Evolutionary conservation across 176 grass and related monocot genomes (phyloP).

Genomic region (sorghum (Sorghum bicolor)): DNA sequence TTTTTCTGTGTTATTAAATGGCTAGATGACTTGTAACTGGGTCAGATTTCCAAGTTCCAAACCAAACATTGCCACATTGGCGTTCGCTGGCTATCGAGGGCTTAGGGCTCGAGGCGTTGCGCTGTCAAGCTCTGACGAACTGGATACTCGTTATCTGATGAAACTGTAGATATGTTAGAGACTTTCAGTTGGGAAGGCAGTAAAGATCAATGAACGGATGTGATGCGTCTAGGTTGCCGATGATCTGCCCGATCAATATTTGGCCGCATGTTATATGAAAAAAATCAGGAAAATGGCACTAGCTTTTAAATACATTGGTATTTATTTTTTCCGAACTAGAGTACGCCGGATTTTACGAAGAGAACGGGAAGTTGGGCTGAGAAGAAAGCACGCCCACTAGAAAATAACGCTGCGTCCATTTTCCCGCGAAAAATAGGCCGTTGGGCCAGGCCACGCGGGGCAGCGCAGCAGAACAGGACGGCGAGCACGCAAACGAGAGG

Average conservation of each 20-base stretch:
- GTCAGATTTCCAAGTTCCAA: neutral
- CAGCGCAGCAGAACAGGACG: neutral
- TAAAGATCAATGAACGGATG: too few relatives aligned
- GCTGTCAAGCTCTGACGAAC: neutral
- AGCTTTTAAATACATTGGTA: neutral
- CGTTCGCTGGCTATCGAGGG: too few relatives aligned
- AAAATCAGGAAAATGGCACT: neutral
- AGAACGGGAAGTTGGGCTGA: neutral
- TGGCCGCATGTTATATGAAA: neutral
- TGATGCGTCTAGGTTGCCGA: neutral
- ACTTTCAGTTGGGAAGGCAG: too few relatives aligned
- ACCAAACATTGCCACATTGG: neutral
- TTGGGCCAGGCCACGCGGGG: constrained; percentile 14
- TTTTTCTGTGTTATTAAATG: neutral
- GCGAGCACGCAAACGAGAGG: constrained; percentile 36
- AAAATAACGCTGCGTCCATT: neutral
- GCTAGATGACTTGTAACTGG: neutral
- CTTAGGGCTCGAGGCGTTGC: too few relatives aligned
- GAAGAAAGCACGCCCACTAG: constrained; percentile 4
- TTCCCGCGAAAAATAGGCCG: neutral
- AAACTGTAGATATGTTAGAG: neutral
- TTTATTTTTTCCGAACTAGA: neutral
- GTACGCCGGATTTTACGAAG: neutral
- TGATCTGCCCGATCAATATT: neutral
- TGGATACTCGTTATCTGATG: too few relatives aligned